Base-by-base conservation (phyloP, 768 basidiomycete species). In the Auriculariales sp. region DNA sequence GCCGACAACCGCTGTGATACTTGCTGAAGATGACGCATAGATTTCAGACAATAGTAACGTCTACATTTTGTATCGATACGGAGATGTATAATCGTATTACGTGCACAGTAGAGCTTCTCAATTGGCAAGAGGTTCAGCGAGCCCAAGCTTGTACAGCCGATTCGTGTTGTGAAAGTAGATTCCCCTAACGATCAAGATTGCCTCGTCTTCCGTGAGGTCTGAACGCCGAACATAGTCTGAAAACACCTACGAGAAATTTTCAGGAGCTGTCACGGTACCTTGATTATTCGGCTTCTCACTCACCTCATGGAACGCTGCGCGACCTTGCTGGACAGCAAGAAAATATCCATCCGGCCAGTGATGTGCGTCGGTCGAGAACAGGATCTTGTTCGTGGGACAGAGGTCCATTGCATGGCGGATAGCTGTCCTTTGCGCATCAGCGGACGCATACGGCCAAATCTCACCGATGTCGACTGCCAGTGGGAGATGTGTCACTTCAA, bases 311-410 rank as follows among this genome's bases (percentile, higher is more conserved):
- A 89, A 62, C 0, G 71, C 77, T 33, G 75, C 59, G 24, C 86
- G 72, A 3, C 81, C 75, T 64, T 88, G 86, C 1, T 72, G 39
- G 4, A 68, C 71, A 3, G 76, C 82, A 11, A 88, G 68, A 59
- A 85, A 86, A 57, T 74, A 89, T 0, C 75, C 71, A 58, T 87
- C 86, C 3, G 85, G 86, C 77, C 81, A 86, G 74, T 79, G 77
- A 56, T 78, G 77, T 7, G 74, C 78, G 56, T 86, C 80, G 42
- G 76, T 85, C 3, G 83, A 86, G 81, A 82, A 89, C 66, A 89
- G 59, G 25, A 88, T 75, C 59, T 87, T 89, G 59, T 79, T 85
- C 27, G 79, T 84, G 11, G 86, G 86, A 15, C 73, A 68, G 12
- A 86, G 63, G 61, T 88, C 86, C 2, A 88, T 64, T 19, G 83